Conservation (phyloP, 2,329 filamentous ascomycete species). For the Venturia carpophila region DNA sequence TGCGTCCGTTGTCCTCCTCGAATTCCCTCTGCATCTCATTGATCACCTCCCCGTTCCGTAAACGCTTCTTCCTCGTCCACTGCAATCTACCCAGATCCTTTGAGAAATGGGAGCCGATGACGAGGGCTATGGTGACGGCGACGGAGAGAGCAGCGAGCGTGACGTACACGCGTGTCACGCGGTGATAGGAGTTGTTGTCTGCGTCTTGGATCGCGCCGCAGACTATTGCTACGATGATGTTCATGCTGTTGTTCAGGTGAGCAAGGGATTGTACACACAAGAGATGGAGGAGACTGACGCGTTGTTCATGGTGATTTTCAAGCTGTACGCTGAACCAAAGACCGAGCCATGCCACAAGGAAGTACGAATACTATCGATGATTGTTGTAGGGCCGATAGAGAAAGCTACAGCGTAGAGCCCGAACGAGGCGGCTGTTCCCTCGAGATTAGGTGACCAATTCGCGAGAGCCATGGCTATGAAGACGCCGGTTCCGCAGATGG, state of each 20-base stretch:
- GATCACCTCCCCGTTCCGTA: slow-evolving; percentile 39
- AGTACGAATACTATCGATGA: slow-evolving; percentile 55
- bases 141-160: slow-evolving; percentile 45
- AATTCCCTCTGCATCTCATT: slow-evolving; percentile 37
- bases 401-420: slow-evolving; percentile 52
- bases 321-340: slow-evolving; percentile 52
- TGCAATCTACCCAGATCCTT: slow-evolving; percentile 45
- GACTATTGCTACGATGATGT: slow-evolving; percentile 51
- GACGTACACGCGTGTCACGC: slow-evolving; percentile 50
- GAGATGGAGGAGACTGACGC: slow-evolving; percentile 28
- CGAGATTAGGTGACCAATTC: slow-evolving; percentile 42
- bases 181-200: slow-evolving; percentile 49
- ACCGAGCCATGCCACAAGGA: slow-evolving; percentile 53
- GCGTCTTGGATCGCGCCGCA: slow-evolving; percentile 52
- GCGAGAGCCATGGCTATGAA: slow-evolving; percentile 48
- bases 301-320: slow-evolving; percentile 57
- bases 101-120: slow-evolving; percentile 34
- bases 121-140: slow-evolving; percentile 36
- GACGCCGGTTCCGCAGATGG: slow-evolving; percentile 43
- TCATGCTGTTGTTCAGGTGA: slow-evolving; percentile 39
- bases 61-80: slow-evolving; percentile 50
- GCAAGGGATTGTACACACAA: background rate
- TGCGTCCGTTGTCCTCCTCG: slow-evolving; percentile 30
- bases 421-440: slow-evolving; percentile 52
- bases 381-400: slow-evolving; percentile 49